Percentiles rank a stretch among this genome's conserved stretches.
These are phyloP conservation scores for Tolypocladium nubicola DNA, from an alignment of 2,329 filamentous ascomycete genomes.

Conservation along the genomic window DNA sequence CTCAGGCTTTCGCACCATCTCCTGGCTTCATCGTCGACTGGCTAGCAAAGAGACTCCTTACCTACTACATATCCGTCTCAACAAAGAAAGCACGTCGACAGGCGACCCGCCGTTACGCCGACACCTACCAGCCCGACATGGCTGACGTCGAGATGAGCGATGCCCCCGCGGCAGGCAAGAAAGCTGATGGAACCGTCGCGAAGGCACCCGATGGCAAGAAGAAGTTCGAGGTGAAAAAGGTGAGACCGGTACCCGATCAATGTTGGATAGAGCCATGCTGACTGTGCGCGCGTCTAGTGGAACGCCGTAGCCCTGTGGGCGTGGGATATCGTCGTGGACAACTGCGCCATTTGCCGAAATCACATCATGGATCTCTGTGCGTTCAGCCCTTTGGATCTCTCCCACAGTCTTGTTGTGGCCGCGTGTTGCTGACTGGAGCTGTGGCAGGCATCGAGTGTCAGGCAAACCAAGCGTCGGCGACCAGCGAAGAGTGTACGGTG, in stretches of 20 bases:
- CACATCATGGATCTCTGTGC: slow-evolving; percentile 98
- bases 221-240: slow-evolving; percentile 98
- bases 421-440: slow-evolving; percentile 6
- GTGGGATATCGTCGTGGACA: slow-evolving; percentile 99
- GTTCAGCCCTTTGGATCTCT: slow-evolving; percentile 15
- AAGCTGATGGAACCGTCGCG: slow-evolving; percentile 34
- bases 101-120: not conserved
- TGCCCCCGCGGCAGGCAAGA: slow-evolving; percentile 53
- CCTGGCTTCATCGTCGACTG: not conserved
- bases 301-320: slow-evolving; percentile 97
- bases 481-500: slow-evolving; percentile 95
- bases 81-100: not conserved
- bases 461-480: slow-evolving; percentile 94
- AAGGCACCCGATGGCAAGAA: slow-evolving; percentile 65
- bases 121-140: slow-evolving; percentile 41
- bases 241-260: slow-evolving; percentile 24
- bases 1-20: not conserved
- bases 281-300: slow-evolving; percentile 51
- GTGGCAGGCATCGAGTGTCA: slow-evolving; percentile 84
- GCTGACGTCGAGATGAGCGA: slow-evolving; percentile 97
- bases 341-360: slow-evolving; percentile 98
- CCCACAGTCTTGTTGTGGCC: not conserved
- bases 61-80: not conserved
- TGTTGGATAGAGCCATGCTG: not conserved
- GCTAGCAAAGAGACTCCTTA: not conserved